Conservation (phyloP, 768 basidiomycete genomes). For the Xerocomellus chrysenteron region DNA sequence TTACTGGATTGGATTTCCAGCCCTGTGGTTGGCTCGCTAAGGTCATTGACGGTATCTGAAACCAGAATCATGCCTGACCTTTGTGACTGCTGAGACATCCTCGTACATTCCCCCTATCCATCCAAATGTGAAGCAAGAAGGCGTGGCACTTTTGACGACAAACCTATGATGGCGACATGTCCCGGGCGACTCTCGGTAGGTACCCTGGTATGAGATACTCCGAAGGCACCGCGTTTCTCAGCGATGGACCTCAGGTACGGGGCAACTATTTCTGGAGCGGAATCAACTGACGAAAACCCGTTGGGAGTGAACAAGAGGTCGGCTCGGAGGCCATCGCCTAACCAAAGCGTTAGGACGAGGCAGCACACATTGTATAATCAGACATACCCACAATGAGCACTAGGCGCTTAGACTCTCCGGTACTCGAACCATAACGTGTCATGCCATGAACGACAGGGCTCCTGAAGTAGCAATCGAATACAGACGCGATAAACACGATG, state of each 20-base stretch:
- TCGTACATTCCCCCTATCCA: conserved; percentile 85
- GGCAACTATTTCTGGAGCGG: conserved; percentile 61
- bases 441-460: conserved; percentile 82
- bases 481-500: conserved; percentile 65
- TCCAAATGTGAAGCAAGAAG: conserved; percentile 3
- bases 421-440: conserved; percentile 48
- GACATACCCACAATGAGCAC: conserved; percentile 75
- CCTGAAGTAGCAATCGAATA: conserved; percentile 88
- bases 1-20: conserved; percentile 83
- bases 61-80: conserved; percentile 42
- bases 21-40: conserved; percentile 44
- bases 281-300: conserved; percentile 51
- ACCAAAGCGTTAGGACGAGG: background rate
- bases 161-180: conserved; percentile 85
- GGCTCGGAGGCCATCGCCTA: conserved; percentile 82
- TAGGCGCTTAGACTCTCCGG: conserved; percentile 63
- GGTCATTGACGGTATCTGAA: conserved; percentile 5
- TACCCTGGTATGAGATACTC: conserved; percentile 81
- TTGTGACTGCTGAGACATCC: conserved; percentile 84
- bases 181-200: conserved; percentile 89
- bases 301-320: conserved; percentile 72
- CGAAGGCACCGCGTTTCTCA: conserved; percentile 70
- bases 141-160: conserved; percentile 2
- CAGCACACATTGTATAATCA: background rate
- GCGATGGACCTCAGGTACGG: conserved; percentile 71